Evolutionary conservation across 805 yeast species (phyloP).

Genomic region (Saccharomycopsis synnaedendra): DNA sequence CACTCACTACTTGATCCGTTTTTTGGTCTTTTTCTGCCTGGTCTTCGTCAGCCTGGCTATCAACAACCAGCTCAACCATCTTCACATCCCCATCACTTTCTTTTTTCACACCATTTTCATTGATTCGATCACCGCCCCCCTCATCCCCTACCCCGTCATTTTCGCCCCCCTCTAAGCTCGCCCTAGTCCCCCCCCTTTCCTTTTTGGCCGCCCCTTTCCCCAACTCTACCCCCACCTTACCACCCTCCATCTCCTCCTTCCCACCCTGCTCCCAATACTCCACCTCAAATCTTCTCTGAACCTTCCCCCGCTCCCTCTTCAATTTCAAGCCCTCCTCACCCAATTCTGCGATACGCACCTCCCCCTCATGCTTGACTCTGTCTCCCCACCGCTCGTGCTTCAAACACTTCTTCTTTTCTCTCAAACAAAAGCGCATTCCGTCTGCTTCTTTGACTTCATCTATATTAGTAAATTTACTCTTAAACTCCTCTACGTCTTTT

Average conservation of each 20-base stretch:
- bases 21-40: no score
- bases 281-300: background rate
- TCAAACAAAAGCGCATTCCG: slow-evolving; percentile 28
- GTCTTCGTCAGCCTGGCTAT: no score
- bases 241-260: background rate
- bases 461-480: background rate
- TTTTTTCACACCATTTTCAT: no score
- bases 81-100: no score
- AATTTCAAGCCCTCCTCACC: background rate
- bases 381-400: slow-evolving; percentile 44
- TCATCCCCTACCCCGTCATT: no score
- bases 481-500: background rate
- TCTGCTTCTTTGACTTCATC: background rate
- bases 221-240: background rate
- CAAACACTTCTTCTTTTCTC: slow-evolving; percentile 44
- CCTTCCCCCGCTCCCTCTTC: background rate
- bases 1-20: no score
- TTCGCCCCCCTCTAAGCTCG: no score
- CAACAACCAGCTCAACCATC: no score
- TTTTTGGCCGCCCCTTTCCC: no score
- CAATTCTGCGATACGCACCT: slow-evolving; percentile 3
- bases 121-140: no score
- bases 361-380: slow-evolving; percentile 11
- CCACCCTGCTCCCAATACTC: slow-evolving; percentile 11
- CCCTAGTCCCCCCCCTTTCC: no score